Conservation (phyloP, 2,329 filamentous ascomycete species). For the Beauveria rudraprayagi region DNA sequence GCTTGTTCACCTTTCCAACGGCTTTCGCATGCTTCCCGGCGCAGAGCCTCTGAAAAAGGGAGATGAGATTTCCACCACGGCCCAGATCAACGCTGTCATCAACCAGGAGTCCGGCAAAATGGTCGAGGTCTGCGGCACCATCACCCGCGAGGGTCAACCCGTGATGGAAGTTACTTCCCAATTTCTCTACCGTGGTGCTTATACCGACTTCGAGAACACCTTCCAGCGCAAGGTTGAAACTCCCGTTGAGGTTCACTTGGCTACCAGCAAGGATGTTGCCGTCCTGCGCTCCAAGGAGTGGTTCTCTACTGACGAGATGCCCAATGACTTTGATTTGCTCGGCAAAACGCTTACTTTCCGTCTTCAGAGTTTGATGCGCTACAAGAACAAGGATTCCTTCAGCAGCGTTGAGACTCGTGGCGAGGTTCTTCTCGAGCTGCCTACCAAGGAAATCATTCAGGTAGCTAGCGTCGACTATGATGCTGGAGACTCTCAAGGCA, state of each 20-base stretch:
- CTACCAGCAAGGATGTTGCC: constrained; percentile 82
- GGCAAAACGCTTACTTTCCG: constrained; percentile 95
- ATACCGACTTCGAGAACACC: constrained; percentile 93
- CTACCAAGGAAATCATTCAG: constrained; percentile 94
- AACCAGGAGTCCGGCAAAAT: constrained; percentile 99
- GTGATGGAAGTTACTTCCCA: constrained; percentile 99
- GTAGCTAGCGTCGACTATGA: constrained; percentile 97
- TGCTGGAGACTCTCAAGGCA: constrained; percentile 83
- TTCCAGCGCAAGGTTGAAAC: constrained; percentile 97
- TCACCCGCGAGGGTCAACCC: constrained; percentile 69
- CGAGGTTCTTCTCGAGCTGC: constrained; percentile 86
- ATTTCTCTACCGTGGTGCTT: constrained; percentile 90
- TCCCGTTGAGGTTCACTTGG: constrained; percentile 85
- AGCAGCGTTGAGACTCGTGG: constrained; percentile 87
- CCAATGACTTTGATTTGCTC: constrained; percentile 72
- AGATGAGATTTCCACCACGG: constrained; percentile 84
- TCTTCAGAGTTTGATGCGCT: constrained; percentile 80
- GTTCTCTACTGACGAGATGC: constrained; percentile 72
- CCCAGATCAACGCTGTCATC: constrained; percentile 93
- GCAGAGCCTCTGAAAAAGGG: constrained; percentile 93
- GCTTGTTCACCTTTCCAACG: constrained; percentile 92
- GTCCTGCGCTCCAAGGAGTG: constrained; percentile 95
- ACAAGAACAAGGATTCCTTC: constrained; percentile 91
- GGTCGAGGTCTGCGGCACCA: constrained; percentile 99
- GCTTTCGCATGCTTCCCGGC: constrained; percentile 96